Evolutionary conservation across 768 basidiomycete genomes (phyloP).

Genomic region (Suillus bovinus): DNA sequence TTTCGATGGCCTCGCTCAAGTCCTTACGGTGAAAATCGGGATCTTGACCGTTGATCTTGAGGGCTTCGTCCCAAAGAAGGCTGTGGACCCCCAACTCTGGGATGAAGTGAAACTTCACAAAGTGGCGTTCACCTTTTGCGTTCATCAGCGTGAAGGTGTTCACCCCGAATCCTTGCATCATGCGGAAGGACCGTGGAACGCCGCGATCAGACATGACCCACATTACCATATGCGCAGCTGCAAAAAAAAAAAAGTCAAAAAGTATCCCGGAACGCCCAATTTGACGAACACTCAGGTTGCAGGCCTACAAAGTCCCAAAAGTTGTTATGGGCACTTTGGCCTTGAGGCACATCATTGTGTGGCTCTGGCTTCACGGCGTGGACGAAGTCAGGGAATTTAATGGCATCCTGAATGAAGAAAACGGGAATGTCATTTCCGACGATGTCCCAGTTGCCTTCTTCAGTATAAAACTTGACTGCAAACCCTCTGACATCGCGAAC

Average conservation of each 20-base stretch:
- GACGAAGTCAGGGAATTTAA: conserved; percentile 85
- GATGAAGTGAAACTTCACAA: conserved; percentile 89
- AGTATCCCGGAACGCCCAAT: background rate
- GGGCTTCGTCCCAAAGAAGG: conserved; percentile 86
- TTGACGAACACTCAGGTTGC: conserved; percentile 57
- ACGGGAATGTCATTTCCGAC: conserved; percentile 85
- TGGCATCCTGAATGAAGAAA: conserved; percentile 79
- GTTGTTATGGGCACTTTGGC: conserved; percentile 75
- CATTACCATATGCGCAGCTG: conserved; percentile 73
- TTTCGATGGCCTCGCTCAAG: conserved; percentile 77
- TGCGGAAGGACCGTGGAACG: conserved; percentile 82
- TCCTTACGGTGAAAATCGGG: conserved; percentile 92
- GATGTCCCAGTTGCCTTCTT: conserved; percentile 86
- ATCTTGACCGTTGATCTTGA: conserved; percentile 82
- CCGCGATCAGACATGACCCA: conserved; percentile 87
- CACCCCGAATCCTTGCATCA: conserved; percentile 90
- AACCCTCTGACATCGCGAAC: conserved; percentile 89
- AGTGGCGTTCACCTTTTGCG: conserved; percentile 61
- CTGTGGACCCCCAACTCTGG: conserved; percentile 83
- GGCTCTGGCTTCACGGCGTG: conserved; percentile 89
- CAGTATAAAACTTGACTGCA: conserved; percentile 79
- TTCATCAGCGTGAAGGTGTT: conserved; percentile 84
- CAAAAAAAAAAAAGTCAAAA: conserved; percentile 11
- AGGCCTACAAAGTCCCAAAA: conserved; percentile 85
- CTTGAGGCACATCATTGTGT: conserved; percentile 74